phyloP scores from a whole-genome alignment of 192 early-diverging fungal genomes.

The Lunasporangiospora selenospora region DNA sequence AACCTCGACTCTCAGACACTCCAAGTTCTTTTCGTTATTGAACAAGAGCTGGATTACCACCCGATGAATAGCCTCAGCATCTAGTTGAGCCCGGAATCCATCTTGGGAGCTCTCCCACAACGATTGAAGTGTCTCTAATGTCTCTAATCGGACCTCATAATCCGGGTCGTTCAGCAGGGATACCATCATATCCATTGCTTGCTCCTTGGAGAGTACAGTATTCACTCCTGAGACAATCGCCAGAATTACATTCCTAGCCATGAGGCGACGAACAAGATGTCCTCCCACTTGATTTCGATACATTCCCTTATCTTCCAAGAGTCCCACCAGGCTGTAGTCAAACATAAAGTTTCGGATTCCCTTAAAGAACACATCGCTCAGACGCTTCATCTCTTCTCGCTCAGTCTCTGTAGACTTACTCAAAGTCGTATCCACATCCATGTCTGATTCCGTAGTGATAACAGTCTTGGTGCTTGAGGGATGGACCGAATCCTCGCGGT shows the following conservation, averaged over 20 bases:
- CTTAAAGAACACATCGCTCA: slow-evolving; percentile 33
- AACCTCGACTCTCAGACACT: slow-evolving; percentile 55
- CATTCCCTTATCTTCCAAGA: slow-evolving; percentile 26
- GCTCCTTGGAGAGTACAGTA: slow-evolving; percentile 7
- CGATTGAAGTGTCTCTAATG: slow-evolving; percentile 50
- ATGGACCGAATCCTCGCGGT: too few species aligned
- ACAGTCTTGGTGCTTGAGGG: too few species aligned
- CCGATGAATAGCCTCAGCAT: slow-evolving; percentile 26
- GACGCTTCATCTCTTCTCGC: slow-evolving; percentile 33
- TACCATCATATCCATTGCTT: slow-evolving; percentile 24
- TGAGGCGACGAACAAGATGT: slow-evolving; percentile 50
- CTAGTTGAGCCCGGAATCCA: background rate
- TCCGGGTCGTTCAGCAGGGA: slow-evolving; percentile 57
- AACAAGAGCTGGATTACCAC: slow-evolving; percentile 50
- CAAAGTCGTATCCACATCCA: too few species aligned
- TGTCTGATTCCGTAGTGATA: slow-evolving; percentile 8
- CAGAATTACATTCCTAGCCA: slow-evolving; percentile 45
- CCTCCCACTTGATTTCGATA: slow-evolving; percentile 46
- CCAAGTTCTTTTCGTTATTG: slow-evolving; percentile 50
- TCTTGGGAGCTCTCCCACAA: slow-evolving; percentile 8
- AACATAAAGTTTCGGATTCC: slow-evolving; percentile 43
- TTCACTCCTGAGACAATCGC: slow-evolving; percentile 23
- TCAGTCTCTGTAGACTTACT: too few species aligned
- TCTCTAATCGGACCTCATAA: slow-evolving; percentile 72
- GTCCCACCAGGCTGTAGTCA: slow-evolving; percentile 24